These are phyloP conservation scores for Dictyostelium firmibasis DNA, from an alignment of 78 protist genomes.

Conservation along the genomic window DNA sequence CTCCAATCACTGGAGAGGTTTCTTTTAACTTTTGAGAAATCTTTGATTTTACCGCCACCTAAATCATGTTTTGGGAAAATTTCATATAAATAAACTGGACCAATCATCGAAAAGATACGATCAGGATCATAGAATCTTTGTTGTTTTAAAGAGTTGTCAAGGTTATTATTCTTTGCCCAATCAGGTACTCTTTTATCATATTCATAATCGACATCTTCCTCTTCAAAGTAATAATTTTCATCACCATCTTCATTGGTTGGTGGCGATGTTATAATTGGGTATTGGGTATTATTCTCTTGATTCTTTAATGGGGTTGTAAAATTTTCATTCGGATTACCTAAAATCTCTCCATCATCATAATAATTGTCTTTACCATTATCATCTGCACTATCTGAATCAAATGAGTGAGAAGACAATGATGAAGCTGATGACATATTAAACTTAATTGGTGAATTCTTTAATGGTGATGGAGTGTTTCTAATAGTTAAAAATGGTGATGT, in stretches of 20 bases:
- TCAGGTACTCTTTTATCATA: conserved; percentile 19
- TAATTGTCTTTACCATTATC: not conserved
- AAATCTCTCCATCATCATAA: not conserved
- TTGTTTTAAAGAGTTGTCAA: not conserved
- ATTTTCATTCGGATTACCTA: not conserved
- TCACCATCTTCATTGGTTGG: not conserved
- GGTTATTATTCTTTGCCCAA: not conserved
- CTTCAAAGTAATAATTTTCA: conserved; percentile 22
- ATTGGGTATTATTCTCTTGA: not conserved
- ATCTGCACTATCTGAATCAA: not conserved
- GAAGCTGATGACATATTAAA: conserved; percentile 8
- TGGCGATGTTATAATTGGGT: conserved; percentile 2
- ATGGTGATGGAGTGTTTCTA: not conserved
- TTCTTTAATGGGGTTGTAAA: not conserved
- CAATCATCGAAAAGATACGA: not conserved
- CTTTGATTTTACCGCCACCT: not conserved
- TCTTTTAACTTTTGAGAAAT: not conserved
- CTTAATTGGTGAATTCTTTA: conserved; percentile 22
- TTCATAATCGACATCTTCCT: conserved; percentile 9
- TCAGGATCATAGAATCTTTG: conserved; percentile 28
- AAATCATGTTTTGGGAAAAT: not conserved
- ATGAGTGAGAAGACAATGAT: not conserved
- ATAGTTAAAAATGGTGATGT: conserved; percentile 18
- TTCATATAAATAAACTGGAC: conserved; percentile 5
- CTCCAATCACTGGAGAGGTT: conserved; percentile 25